Conservation (phyloP, 2,329 filamentous ascomycete species). For the Ophiostoma himal-ulmi region DNA sequence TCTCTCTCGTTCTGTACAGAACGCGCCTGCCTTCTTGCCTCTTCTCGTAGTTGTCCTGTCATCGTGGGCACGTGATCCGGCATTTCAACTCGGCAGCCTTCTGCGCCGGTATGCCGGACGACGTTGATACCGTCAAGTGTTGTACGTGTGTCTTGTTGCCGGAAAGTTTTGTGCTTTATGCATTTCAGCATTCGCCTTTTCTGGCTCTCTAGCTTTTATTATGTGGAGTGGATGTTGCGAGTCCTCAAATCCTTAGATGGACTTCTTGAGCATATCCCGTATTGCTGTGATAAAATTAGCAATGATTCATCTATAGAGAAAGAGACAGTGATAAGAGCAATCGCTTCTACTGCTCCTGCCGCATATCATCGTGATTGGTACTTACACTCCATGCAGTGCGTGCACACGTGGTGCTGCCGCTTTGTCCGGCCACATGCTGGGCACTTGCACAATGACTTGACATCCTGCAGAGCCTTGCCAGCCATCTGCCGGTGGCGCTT, state of each 20-base stretch:
- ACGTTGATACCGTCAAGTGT: slow-evolving; percentile 1
- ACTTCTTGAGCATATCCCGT: slow-evolving; percentile 36
- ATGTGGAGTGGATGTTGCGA: not conserved
- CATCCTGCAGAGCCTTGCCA: slow-evolving; percentile 89
- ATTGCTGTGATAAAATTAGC: slow-evolving; percentile 38
- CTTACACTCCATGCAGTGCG: slow-evolving; percentile 53
- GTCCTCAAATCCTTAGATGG: slow-evolving; percentile 10
- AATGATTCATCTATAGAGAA: not conserved
- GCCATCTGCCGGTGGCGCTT: slow-evolving; percentile 91
- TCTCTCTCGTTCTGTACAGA: not conserved
- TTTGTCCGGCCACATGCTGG: slow-evolving; percentile 83
- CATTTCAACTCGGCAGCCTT: slow-evolving; percentile 9
- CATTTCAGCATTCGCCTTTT: not conserved
- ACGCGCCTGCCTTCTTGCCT: not conserved
- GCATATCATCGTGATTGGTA: not conserved
- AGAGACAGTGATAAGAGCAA: not conserved
- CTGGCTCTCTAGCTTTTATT: not conserved
- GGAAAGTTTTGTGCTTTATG: not conserved
- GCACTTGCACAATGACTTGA: slow-evolving; percentile 80
- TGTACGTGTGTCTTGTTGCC: slow-evolving; percentile 2
- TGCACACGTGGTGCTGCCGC: slow-evolving; percentile 81
- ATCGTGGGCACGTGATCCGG: slow-evolving; percentile 12
- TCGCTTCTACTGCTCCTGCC: not conserved
- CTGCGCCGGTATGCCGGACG: slow-evolving; percentile 14
- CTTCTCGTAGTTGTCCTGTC: not conserved